Percentiles rank a stretch among this genome's conserved stretches.
These are phyloP conservation scores for Paracamarosporium sp. DNA, from an alignment of 2,329 filamentous ascomycete genomes.

Conservation along the genomic window DNA sequence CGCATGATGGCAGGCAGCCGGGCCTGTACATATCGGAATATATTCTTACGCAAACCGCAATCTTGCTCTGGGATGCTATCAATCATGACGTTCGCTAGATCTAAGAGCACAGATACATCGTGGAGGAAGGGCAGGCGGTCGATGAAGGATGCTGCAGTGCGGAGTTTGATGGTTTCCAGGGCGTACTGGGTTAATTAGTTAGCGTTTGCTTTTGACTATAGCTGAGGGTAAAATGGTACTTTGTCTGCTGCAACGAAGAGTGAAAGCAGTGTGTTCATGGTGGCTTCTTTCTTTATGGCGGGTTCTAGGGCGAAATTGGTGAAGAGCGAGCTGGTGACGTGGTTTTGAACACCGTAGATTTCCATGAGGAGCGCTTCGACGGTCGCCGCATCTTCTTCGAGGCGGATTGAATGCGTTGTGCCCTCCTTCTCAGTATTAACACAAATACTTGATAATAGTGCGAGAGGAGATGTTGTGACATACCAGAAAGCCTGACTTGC, in stretches of 20 bases:
- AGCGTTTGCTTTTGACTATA: neutral
- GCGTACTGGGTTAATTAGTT: slow-evolving; percentile 24
- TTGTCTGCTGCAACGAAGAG: slow-evolving; percentile 32
- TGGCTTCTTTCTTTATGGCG: slow-evolving; percentile 19
- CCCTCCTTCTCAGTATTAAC: slow-evolving; percentile 21
- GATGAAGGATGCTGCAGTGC: slow-evolving; percentile 20
- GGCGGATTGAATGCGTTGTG: slow-evolving; percentile 8
- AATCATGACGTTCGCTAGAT: slow-evolving; percentile 19
- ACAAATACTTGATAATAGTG: neutral
- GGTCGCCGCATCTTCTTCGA: slow-evolving; percentile 22
- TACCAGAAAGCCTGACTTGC: slow-evolving; percentile 22
- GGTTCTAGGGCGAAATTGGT: slow-evolving; percentile 21
- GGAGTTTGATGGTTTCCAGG: slow-evolving; percentile 23
- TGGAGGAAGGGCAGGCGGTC: slow-evolving; percentile 27
- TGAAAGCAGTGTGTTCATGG: slow-evolving; percentile 17
- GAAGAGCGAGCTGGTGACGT: slow-evolving; percentile 25
- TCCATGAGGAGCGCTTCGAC: slow-evolving; percentile 22
- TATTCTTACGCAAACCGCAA: slow-evolving; percentile 22
- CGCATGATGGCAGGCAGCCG: slow-evolving; percentile 2
- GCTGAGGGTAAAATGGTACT: slow-evolving; percentile 3
- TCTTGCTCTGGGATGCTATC: slow-evolving; percentile 13
- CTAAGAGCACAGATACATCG: slow-evolving; percentile 19
- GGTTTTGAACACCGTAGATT: slow-evolving; percentile 25
- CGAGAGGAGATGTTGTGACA: neutral
- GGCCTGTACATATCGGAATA: slow-evolving; percentile 15